Base-by-base conservation (phyloP, 2,329 filamentous ascomycete genomes). In the Ophiostoma piceae region DNA sequence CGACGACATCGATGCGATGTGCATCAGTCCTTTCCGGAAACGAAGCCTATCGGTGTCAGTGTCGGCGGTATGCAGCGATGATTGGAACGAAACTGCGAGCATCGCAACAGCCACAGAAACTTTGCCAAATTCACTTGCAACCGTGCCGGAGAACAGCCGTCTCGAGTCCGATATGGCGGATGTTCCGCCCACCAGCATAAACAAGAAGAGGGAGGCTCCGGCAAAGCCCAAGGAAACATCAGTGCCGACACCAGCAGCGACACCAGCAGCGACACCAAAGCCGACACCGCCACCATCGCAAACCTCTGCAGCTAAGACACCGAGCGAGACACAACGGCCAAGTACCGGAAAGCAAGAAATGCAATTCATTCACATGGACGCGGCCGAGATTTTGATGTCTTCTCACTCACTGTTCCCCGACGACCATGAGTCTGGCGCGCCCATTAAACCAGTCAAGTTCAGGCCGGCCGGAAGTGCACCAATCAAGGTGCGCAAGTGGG, bases 401-500 rank as follows among this genome's bases (percentile, higher is more conserved):
- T 65, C 62, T 35, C 32, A 39, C 62, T 22, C 32, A 35, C 22
- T 65, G 1, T 39, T 39, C 5, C 32, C 32, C 19, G 62, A 65
- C 9, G 62, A 65, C 8, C 32, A 65, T 3, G 62, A 65, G 3
- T 22, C 62, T 29, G 19, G 9, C n/a, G 9, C 62, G 8, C 62
- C 62, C 2, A 65, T 65, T 6, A 65, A 37, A 35, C 35, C 62
- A 8, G 62, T 65, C 62, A 65, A 65, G 62, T 65, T 65, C 62
- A n/a, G 62, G 8, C 35, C 62, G 2, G 62, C 62, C 8, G 62
- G 62, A 8, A 65, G 22, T 19, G 62, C 35, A 6, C 62, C 62
- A 6, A 65, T 65, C 62, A 65, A 65, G 35, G 62, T 65, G 2
- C 62, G 62, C 62, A 65, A 65, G 62, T 65, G 62, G 62, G 39